Conservation (phyloP, 208 protist species). For the Trypanosoma grayi region DNA sequence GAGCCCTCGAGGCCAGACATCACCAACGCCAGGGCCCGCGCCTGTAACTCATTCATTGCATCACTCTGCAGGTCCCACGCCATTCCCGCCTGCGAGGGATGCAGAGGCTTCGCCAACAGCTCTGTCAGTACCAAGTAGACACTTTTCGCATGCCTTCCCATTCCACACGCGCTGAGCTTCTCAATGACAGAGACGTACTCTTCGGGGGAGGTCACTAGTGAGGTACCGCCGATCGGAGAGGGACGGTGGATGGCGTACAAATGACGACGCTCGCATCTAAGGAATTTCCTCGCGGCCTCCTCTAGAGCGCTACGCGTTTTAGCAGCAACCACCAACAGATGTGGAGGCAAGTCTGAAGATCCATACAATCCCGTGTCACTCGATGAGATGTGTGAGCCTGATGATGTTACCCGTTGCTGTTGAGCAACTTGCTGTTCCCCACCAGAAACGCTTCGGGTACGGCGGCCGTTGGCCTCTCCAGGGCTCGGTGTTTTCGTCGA, state of each 20-base stretch:
- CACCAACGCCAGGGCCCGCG: constrained; percentile 24
- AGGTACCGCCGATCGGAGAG: background rate
- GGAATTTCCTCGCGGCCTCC: constrained; percentile 29
- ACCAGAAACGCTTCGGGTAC: too few species aligned
- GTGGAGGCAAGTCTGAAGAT: background rate
- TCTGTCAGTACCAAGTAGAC: constrained; percentile 35
- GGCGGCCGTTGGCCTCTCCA: too few species aligned
- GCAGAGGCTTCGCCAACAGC: constrained; percentile 51
- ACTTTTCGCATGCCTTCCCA: constrained; percentile 8
- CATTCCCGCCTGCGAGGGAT: constrained; percentile 41
- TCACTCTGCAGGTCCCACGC: constrained; percentile 44
- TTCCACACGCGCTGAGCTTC: constrained; percentile 1
- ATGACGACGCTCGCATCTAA: constrained; percentile 26
- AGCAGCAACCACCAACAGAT: constrained; percentile 3
- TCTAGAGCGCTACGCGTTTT: constrained; percentile 21
- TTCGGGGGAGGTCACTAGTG: constrained; percentile 9
- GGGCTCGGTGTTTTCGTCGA: too few species aligned
- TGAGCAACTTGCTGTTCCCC: too few species aligned
- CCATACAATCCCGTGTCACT: background rate
- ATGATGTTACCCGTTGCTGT: too few species aligned
- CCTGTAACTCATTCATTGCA: constrained; percentile 21
- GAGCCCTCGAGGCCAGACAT: constrained; percentile 22
- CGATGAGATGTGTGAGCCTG: background rate
- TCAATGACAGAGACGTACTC: constrained; percentile 6
- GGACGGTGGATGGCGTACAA: constrained; percentile 54